Evolutionary conservation across 805 yeast species (phyloP), one percentile per base, ranked within the genome.

Genomic region (Starmerella davenportii): DNA sequence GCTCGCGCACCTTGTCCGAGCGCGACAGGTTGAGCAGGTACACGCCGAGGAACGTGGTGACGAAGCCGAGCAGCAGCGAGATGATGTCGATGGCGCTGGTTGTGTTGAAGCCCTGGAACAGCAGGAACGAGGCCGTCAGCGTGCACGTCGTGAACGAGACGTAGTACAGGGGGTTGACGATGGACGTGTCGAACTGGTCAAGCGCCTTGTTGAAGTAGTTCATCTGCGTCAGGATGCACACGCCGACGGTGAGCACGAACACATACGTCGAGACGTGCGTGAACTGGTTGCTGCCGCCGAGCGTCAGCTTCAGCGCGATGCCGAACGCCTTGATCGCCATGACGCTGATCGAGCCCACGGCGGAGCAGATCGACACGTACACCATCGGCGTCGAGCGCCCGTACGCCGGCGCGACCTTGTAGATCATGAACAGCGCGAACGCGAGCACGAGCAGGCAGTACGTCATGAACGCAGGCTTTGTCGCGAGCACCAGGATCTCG

Each of bases 271-370:
- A 76, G 7, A 76, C 63, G 51, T 82, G 90, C 2, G 81, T 69
- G 58, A 82, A 80, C 63, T 82, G 95, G 60, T 84, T 82, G 59
- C 74, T 79, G 5, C 95, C 95, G 30, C 72, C 63, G 17, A 82
- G 63, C 1, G 94, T 80, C 53, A 82, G 68, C 60, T 82, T 82
- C 53, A 82, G 64, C 1, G 94, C 94, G 50, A 82, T 78, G 27
- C 95, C 95, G 60, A 82, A 82, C 1, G 93, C 94, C 62, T 82
- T 82, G 60, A 82, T 84, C 21, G 92, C 66, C 79, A 85, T 84
- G 38, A 82, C 93, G 4, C 90, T 76, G 37, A 82, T 77, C 2
- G 93, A 79, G 2, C 95, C 95, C 40, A 81, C 94, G 2, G 81
- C 65, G 2, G 93, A 79, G 59, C 95, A 82, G 51, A 82, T 81